These are phyloP conservation scores for Apophysomyces trapeziformis DNA, from an alignment of 371 early-diverging fungal species.

Conservation along the genomic window DNA sequence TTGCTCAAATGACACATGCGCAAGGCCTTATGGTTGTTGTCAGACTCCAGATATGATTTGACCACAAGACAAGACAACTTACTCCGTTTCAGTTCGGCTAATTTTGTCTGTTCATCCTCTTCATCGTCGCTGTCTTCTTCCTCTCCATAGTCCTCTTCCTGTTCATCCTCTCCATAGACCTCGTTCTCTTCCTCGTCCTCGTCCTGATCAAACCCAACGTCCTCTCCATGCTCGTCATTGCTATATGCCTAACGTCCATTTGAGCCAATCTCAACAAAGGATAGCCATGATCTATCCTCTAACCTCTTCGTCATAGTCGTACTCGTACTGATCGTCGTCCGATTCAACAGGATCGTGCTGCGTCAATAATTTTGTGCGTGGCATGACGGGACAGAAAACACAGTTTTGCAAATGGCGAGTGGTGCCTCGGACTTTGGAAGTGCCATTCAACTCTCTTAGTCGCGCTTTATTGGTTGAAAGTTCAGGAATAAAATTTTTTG, in stretches of 20 bases:
- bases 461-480: no score
- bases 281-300: neutral
- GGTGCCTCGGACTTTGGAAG: no score
- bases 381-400: neutral
- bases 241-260: neutral
- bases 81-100: constrained; percentile 52
- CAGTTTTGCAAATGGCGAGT: no score
- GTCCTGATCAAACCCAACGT: constrained; percentile 18
- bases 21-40: constrained; percentile 53
- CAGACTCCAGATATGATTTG: neutral
- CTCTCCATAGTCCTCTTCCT: constrained; percentile 3
- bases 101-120: constrained; percentile 23
- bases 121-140: constrained; percentile 31
- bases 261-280: neutral
- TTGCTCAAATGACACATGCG: constrained; percentile 83
- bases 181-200: constrained; percentile 24
- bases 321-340: constrained; percentile 8
- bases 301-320: constrained; percentile 1
- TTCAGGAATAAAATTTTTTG: no score
- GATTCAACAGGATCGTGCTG: neutral
- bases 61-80: constrained; percentile 9
- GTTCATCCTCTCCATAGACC: constrained; percentile 27
- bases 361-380: neutral
- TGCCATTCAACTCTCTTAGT: no score
- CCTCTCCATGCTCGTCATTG: constrained; percentile 13